Percentiles rank a stretch among this genome's conserved stretches.
phyloP scores from a whole-genome alignment of 345 rosid genomes.

The Melaleuca quinquenervia region DNA sequence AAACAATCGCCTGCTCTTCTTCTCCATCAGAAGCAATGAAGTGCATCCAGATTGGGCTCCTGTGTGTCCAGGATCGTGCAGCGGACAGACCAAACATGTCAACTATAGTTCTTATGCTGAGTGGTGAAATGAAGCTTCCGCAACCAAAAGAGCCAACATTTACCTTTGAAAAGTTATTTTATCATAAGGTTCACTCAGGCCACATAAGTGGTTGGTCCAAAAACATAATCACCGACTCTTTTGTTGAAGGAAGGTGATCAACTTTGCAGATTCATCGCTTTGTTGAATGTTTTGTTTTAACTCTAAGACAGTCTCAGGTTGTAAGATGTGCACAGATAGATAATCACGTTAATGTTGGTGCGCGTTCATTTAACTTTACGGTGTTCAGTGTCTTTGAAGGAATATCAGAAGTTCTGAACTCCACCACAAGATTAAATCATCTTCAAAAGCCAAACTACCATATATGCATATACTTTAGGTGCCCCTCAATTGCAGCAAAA shows the following conservation, averaged over 20 bases:
- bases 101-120: background rate
- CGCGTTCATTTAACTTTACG: too few relatives aligned
- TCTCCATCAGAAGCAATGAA: background rate
- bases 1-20: background rate
- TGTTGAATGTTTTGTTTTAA: background rate
- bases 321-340: too few relatives aligned
- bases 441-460: background rate
- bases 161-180: background rate
- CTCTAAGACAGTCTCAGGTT: too few relatives aligned
- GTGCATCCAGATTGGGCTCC: background rate
- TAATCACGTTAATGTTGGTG: too few relatives aligned
- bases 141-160: background rate
- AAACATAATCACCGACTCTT: background rate
- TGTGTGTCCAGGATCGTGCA: constrained; percentile 21
- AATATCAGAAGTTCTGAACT: background rate
- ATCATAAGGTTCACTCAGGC: too few relatives aligned
- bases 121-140: background rate
- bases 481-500: too few relatives aligned
- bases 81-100: constrained; percentile 18
- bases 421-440: background rate
- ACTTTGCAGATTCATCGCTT: background rate
- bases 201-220: too few relatives aligned
- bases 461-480: background rate
- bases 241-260: background rate
- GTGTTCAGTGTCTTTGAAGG: background rate